Conservation (phyloP, 2,329 filamentous ascomycete genomes). For the Phaeosphaeriaceae sp. region DNA sequence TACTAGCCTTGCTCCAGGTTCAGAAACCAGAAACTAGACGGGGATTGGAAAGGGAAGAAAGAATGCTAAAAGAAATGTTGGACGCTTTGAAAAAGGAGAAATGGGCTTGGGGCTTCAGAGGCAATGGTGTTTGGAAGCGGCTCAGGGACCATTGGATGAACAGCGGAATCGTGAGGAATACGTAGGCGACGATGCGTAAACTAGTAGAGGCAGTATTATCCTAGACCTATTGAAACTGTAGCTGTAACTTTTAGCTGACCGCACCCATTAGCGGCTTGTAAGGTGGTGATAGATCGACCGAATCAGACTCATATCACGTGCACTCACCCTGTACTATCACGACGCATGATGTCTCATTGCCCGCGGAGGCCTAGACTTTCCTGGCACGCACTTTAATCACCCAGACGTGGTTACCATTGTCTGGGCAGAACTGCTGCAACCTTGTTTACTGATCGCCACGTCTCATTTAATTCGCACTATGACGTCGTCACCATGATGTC, state of each 20-base stretch:
- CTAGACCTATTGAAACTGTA: no score
- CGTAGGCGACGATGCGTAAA: no score
- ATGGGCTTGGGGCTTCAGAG: constrained; percentile 24
- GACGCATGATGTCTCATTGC: background rate
- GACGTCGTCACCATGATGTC: constrained; percentile 26
- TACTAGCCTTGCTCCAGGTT: constrained; percentile 9
- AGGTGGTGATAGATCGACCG: no score
- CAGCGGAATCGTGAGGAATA: constrained; percentile 10
- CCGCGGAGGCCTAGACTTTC: constrained; percentile 1
- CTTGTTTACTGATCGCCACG: constrained; percentile 1
- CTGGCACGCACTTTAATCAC: background rate
- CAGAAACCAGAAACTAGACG: background rate
- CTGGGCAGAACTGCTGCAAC: background rate
- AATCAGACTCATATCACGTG: background rate
- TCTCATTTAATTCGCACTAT: constrained; percentile 15
- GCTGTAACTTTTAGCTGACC: no score
- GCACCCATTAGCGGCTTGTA: no score
- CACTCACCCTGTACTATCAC: background rate
- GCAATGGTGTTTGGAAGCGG: constrained; percentile 12
- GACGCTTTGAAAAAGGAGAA: constrained; percentile 19
- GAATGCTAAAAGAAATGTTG: constrained; percentile 7
- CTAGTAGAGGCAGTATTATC: no score
- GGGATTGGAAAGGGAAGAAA: background rate
- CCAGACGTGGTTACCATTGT: background rate
- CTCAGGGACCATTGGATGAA: constrained; percentile 23